Conservation (phyloP, 1,284 basidiomycete genomes). For the Pseudozyma pruni region DNA sequence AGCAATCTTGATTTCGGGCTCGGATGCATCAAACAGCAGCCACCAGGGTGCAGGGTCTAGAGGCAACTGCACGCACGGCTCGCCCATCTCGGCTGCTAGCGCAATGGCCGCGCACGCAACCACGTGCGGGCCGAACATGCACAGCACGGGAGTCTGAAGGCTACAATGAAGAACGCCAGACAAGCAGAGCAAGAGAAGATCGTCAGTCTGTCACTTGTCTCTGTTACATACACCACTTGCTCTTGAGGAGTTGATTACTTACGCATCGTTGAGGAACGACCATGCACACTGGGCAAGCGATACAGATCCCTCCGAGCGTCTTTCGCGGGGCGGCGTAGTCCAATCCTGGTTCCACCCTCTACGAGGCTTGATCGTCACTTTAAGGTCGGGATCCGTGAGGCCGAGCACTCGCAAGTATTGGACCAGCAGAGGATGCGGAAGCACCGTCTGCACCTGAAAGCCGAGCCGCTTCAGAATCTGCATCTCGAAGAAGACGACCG, state of each 20-base stretch:
- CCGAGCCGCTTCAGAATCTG: conserved; percentile 84
- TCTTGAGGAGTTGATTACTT: conserved; percentile 19
- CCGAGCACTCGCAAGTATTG: conserved; percentile 94
- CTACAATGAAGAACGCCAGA: conserved; percentile 71
- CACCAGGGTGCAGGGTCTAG: conserved; percentile 68
- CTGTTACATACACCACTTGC: not conserved
- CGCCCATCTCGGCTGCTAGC: conserved; percentile 40
- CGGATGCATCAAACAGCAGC: conserved; percentile 67
- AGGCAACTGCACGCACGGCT: conserved; percentile 60
- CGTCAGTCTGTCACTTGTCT: not conserved
- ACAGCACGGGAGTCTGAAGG: conserved; percentile 88
- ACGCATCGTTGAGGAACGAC: conserved; percentile 69
- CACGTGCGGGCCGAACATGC: conserved; percentile 84
- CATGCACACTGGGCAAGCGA: conserved; percentile 64
- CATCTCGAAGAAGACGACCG: conserved; percentile 93
- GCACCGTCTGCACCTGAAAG: conserved; percentile 74
- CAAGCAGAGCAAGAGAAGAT: not conserved
- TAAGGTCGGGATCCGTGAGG: conserved; percentile 68
- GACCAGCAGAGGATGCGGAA: conserved; percentile 93
- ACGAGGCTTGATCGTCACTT: conserved; percentile 4
- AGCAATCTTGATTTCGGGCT: conserved; percentile 51
- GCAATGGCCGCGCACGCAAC: conserved; percentile 78
- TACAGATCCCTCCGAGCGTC: not conserved
- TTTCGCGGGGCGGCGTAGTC: not conserved
- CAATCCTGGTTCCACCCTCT: not conserved